Evolutionary conservation across 257 asterid species (phyloP).

Genomic region (Solanum piurae): DNA sequence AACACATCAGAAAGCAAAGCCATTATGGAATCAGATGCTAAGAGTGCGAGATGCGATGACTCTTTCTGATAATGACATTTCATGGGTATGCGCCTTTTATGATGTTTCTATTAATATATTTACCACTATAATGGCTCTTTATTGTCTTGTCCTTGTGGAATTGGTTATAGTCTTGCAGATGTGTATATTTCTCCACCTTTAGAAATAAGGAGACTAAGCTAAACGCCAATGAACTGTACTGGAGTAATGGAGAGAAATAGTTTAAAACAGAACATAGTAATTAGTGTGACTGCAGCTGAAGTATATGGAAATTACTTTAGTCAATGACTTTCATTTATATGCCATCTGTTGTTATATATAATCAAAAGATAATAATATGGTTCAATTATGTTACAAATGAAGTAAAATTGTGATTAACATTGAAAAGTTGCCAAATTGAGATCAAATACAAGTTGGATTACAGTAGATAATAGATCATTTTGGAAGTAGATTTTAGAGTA

Average conservation of each 20-base stretch:
- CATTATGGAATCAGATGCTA: slow-evolving; percentile 44
- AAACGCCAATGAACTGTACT: background rate
- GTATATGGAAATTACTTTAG: background rate
- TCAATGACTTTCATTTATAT: background rate
- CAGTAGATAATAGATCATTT: background rate
- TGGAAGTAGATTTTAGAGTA: background rate
- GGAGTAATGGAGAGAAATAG: background rate
- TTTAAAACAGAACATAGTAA: background rate
- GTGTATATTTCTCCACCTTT: background rate
- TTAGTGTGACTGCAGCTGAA: background rate
- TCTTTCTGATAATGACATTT: slow-evolving; percentile 31
- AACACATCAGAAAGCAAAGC: slow-evolving; percentile 22
- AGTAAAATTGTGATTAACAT: background rate
- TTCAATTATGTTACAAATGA: background rate
- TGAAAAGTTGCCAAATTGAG: background rate
- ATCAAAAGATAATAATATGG: background rate
- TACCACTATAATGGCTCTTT: background rate
- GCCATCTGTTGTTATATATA: background rate
- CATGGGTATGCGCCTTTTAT: slow-evolving; percentile 38
- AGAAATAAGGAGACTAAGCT: background rate
- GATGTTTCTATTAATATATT: background rate
- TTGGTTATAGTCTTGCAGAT: background rate
- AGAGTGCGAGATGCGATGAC: slow-evolving; percentile 43
- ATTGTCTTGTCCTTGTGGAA: background rate
- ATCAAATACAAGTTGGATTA: background rate